Percentiles rank a stretch among this genome's conserved stretches.
Evolutionary conservation across 1,139 yeast species (phyloP).

Genomic region (Yamadazyma dendronema): DNA sequence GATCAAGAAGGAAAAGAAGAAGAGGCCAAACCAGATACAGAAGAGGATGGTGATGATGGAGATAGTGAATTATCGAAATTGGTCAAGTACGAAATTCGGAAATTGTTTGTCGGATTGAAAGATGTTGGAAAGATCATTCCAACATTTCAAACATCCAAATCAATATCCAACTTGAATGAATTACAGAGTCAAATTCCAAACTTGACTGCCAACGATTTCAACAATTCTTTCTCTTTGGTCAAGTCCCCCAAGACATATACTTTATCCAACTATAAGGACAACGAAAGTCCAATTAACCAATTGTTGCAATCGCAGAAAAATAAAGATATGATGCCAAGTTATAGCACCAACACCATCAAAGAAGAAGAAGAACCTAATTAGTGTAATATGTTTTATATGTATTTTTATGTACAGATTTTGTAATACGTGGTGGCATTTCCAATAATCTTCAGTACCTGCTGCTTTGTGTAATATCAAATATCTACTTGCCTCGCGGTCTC

Average conservation of each 20-base stretch:
- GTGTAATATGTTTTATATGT: not conserved
- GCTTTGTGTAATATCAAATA: too few species aligned
- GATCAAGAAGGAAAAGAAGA: not conserved
- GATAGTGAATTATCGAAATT: conserved; percentile 35
- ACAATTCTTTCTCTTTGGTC: conserved; percentile 28
- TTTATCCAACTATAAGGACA: conserved; percentile 36
- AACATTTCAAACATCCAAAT: conserved; percentile 34
- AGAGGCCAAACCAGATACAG: conserved; percentile 6
- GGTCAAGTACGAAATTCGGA: conserved; percentile 39
- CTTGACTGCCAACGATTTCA: conserved; percentile 17
- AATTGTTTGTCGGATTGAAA: conserved; percentile 34
- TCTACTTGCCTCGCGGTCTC: not conserved
- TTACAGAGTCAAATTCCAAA: conserved; percentile 19
- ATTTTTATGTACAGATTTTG: too few species aligned
- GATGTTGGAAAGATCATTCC: conserved; percentile 40
- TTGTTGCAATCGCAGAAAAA: conserved; percentile 26
- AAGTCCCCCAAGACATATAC: conserved; percentile 47
- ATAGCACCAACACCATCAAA: conserved; percentile 36
- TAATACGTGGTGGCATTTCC: too few species aligned
- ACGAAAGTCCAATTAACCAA: conserved; percentile 40
- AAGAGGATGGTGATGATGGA: conserved; percentile 13
- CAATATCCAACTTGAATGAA: conserved; percentile 30
- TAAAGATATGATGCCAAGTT: conserved; percentile 24
- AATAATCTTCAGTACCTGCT: too few species aligned
- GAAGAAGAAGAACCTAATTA: conserved; percentile 39